Base-by-base conservation (phyloP, 1,284 basidiomycete species). In the Papiliotrema fonsecae region DNA sequence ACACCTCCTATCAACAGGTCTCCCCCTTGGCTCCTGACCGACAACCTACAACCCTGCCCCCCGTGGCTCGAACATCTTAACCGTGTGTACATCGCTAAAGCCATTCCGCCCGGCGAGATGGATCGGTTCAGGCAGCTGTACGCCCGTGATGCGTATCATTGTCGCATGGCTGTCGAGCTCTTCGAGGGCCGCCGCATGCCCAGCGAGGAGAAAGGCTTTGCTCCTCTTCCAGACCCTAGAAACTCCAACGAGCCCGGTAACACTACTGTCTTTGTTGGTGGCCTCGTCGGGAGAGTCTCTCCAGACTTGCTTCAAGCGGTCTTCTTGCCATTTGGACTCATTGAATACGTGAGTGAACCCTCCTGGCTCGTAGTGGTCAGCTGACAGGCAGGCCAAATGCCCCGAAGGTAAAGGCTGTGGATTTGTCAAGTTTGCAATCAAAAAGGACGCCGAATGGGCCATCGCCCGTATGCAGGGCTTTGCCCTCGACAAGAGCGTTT, bases 381-480 rank as follows among this genome's bases (percentile, higher is more conserved):
- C 38, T 24, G 32, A 45, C 9, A 4, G 1, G 16, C 57, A 88
- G 86, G 88, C 94, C 67, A 96, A 96, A 75, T 91, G 96, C 6
- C 92, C 92, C 2, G 86, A 89, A 24, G 90, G 89, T 42, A 96
- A 96, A 67, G 88, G 92, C 54, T 96, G 92, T 63, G 91, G 92
- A 0, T 97, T 97, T 61, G 91, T 97, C 25, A 91, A 94, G 73
- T 96, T 90, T 64, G 87, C 93, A 24, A 80, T 84, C 14, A 36
- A 22, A 44, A n/a, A 4, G 11, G 92, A 96, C 71, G 92, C 92
- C 6, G 89, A 94, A 68, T 79, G 81, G 24, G 91, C 92, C 2
- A 96, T 97, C 58, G 87, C 91, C 72, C 87, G 88, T 72, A 92
- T 96, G 90, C 91, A 96, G 75, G 90, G 89, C 21, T 96, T 92